Conservation (phyloP, 2,329 filamentous ascomycete genomes). For the Leptosphaerulina australis region DNA sequence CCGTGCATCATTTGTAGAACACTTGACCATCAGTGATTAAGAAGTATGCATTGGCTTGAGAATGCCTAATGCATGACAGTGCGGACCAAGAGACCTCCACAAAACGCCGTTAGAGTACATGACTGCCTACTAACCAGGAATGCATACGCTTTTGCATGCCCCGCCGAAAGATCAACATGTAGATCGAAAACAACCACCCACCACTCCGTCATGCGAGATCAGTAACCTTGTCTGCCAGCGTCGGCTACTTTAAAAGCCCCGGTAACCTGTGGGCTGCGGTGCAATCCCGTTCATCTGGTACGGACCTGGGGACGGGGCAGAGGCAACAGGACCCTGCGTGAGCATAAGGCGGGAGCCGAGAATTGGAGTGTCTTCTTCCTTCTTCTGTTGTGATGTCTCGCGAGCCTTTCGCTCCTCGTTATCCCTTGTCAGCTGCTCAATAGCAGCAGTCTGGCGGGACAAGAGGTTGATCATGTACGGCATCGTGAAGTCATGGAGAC, state of each 20-base stretch:
- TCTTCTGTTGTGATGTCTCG: constrained; percentile 78
- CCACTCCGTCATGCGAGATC: constrained; percentile 17
- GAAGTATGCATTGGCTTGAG: constrained; percentile 37
- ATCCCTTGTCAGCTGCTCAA: constrained; percentile 86
- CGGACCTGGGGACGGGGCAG: constrained; percentile 67
- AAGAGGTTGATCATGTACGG: constrained; percentile 99
- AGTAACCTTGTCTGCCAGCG: background rate
- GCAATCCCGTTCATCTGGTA: constrained; percentile 89
- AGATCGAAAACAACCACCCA: constrained; percentile 22
- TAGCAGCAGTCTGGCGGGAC: constrained; percentile 84
- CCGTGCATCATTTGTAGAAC: background rate
- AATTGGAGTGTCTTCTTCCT: constrained; percentile 92
- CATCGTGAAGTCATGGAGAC: constrained; percentile 97
- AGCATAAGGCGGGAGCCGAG: constrained; percentile 93
- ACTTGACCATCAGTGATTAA: constrained; percentile 23
- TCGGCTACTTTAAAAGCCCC: constrained; percentile 40
- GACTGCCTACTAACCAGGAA: constrained; percentile 23
- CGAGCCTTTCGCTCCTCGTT: constrained; percentile 87
- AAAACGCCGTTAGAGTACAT: constrained; percentile 43
- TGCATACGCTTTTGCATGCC: constrained; percentile 34
- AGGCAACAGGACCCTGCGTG: constrained; percentile 77
- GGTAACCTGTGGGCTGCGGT: constrained; percentile 76
- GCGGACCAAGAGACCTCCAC: constrained; percentile 26
- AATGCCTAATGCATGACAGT: constrained; percentile 23
- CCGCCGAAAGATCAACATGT: constrained; percentile 36